These are phyloP conservation scores for Penicillium italicum DNA, from an alignment of 2,329 filamentous ascomycete genomes.

Conservation along the genomic window DNA sequence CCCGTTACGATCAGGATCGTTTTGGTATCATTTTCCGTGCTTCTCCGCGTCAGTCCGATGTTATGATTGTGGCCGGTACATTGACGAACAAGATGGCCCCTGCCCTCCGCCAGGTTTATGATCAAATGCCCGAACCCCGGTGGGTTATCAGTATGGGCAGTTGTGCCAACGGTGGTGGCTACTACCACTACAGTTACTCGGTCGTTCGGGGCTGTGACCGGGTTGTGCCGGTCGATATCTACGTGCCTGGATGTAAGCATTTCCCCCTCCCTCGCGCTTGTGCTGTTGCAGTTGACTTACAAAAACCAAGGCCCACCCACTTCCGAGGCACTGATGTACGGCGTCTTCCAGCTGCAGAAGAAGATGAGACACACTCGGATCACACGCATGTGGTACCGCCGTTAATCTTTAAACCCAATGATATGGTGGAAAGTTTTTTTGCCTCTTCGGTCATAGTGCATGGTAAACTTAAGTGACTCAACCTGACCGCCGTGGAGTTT, in stretches of 20 bases:
- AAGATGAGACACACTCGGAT: conserved; percentile 65
- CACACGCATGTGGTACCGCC: conserved; percentile 57
- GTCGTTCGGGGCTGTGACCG: conserved; percentile 74
- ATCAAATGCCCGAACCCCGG: conserved; percentile 90
- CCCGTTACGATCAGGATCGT: conserved; percentile 85
- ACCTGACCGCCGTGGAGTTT: conserved; percentile 21
- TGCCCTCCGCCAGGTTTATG: conserved; percentile 81
- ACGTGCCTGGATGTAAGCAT: conserved; percentile 73
- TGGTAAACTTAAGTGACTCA: conserved; percentile 17
- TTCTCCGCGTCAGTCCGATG: conserved; percentile 78
- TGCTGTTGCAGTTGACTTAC: conserved; percentile 10
- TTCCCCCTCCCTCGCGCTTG: conserved; percentile 20
- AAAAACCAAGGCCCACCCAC: conserved; percentile 47
- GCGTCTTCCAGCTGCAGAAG: conserved; percentile 75
- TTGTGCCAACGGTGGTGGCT: conserved; percentile 80
- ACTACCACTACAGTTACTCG: conserved; percentile 84
- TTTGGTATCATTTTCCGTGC: conserved; percentile 85
- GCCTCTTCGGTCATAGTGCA: conserved; percentile 12
- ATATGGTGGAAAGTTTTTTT: conserved; percentile 10
- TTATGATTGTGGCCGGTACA: conserved; percentile 88
- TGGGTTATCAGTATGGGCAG: conserved; percentile 87
- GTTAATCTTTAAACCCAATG: conserved; percentile 29
- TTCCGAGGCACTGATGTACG: conserved; percentile 55
- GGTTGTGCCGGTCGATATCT: conserved; percentile 79
- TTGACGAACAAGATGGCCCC: conserved; percentile 94